Percentiles rank a stretch among this genome's conserved stretches.
These are phyloP conservation scores for Coemansia sp. DNA, from an alignment of 192 early-diverging fungal species.

Conservation along the genomic window DNA sequence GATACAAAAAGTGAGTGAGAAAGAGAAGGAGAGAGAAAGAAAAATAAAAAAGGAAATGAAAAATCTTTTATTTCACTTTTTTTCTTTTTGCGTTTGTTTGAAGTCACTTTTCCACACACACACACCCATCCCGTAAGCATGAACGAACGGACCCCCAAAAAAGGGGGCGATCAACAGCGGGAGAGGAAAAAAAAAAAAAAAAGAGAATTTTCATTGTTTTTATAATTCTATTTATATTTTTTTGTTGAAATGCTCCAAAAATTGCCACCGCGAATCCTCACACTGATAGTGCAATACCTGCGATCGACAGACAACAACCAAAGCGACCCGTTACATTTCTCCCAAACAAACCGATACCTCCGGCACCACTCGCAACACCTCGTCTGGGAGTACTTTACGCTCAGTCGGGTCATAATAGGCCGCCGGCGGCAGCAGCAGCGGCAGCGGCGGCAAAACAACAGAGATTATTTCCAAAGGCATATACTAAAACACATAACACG, in stretches of 20 bases:
- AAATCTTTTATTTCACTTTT: neutral
- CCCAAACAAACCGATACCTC: constrained; percentile 14
- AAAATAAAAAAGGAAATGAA: neutral
- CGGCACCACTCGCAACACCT: neutral
- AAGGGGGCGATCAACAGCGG: neutral
- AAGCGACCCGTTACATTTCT: constrained; percentile 1
- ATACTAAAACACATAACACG: no score
- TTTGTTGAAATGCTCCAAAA: constrained; percentile 22
- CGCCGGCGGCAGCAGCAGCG: no score
- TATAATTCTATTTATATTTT: neutral
- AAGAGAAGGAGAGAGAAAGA: neutral
- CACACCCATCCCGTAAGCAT: neutral
- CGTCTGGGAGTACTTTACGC: constrained; percentile 36
- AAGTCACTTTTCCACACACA: no score
- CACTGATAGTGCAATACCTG: constrained; percentile 28
- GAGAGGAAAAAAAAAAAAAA: neutral
- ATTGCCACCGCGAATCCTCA: constrained; percentile 11
- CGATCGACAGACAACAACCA: constrained; percentile 31
- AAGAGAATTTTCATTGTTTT: neutral
- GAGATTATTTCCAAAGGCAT: constrained; percentile 4
- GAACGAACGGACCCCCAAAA: neutral
- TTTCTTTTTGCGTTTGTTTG: neutral
- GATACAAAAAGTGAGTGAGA: neutral
- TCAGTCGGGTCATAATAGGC: constrained; percentile 17
- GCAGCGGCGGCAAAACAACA: no score